These are phyloP conservation scores for Colletotrichum truncatum DNA, from an alignment of 2,329 filamentous ascomycete species.

Conservation along the genomic window DNA sequence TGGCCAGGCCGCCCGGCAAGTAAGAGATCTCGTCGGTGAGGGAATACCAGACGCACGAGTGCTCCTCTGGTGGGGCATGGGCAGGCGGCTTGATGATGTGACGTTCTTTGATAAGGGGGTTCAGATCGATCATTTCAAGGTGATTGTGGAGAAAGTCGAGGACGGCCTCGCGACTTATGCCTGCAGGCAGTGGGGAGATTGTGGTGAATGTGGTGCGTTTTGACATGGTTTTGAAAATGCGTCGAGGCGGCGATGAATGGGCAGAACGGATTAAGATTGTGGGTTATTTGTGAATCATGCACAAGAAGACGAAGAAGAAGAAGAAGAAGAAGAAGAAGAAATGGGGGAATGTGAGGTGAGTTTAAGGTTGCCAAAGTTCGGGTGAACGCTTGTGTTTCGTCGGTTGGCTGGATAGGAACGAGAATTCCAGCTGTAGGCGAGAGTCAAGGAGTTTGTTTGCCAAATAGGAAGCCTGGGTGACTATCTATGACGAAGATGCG, in stretches of 20 bases:
- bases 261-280: background rate
- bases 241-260: background rate
- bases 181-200: slow-evolving; percentile 78
- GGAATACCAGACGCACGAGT: slow-evolving; percentile 78
- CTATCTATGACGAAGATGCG: background rate
- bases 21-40: slow-evolving; percentile 82
- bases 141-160: slow-evolving; percentile 82
- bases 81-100: slow-evolving; percentile 73
- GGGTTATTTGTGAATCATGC: background rate
- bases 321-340: background rate
- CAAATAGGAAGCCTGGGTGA: background rate
- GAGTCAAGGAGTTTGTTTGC: background rate
- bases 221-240: slow-evolving; percentile 60
- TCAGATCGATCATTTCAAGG: slow-evolving; percentile 85
- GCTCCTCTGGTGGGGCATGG: slow-evolving; percentile 76
- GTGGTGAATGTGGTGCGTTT: slow-evolving; percentile 79
- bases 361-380: slow-evolving; percentile 16
- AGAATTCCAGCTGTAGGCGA: background rate
- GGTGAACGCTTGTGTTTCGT: background rate
- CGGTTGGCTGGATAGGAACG: slow-evolving; percentile 8
- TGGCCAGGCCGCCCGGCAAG: slow-evolving; percentile 71
- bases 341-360: background rate
- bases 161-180: slow-evolving; percentile 75
- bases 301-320: too few relatives aligned
- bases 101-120: slow-evolving; percentile 81